A percentile compares a stretch with the other conserved stretches of the same genome.
These are phyloP conservation scores for Aspergillus bridgeri DNA, from an alignment of 495 filamentous ascomycete species.

Conservation along the genomic window DNA sequence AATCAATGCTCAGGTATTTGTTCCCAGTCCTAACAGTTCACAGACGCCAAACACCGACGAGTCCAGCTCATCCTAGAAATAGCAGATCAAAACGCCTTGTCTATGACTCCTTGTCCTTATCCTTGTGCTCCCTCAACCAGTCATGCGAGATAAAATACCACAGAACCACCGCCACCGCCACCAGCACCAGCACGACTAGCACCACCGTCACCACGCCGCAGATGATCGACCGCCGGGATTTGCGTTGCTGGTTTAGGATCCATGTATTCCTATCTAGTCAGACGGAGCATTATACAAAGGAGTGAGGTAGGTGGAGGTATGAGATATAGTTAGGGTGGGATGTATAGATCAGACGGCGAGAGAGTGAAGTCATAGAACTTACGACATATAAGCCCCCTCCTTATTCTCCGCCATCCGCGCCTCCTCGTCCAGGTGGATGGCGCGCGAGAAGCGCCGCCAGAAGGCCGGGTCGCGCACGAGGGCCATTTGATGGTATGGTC, in stretches of 20 bases:
- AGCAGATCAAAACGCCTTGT: too few species aligned
- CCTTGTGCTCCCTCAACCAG: conserved; percentile 26
- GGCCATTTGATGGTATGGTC: conserved; percentile 24
- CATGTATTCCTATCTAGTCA: conserved; percentile 23
- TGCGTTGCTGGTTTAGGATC: conserved; percentile 33
- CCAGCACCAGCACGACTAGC: conserved; percentile 23
- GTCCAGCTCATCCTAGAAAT: too few species aligned
- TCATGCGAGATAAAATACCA: conserved; percentile 41
- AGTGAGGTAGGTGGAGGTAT: background rate
- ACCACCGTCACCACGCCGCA: conserved; percentile 36
- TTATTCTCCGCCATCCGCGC: conserved; percentile 17
- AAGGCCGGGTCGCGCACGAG: conserved; percentile 57
- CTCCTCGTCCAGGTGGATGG: conserved; percentile 50
- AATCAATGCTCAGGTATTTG: too few species aligned
- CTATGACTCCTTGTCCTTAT: background rate
- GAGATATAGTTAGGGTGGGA: background rate
- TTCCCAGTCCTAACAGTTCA: too few species aligned
- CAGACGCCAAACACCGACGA: too few species aligned
- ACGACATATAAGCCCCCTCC: conserved; percentile 18
- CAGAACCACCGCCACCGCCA: conserved; percentile 27
- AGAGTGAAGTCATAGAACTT: background rate
- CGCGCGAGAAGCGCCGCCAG: conserved; percentile 60
- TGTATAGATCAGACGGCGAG: background rate
- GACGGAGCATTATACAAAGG: background rate
- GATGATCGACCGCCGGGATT: conserved; percentile 30